Evolutionary conservation across 2,329 filamentous ascomycete species (phyloP).

Genomic region (Neonectria neomacrospora): DNA sequence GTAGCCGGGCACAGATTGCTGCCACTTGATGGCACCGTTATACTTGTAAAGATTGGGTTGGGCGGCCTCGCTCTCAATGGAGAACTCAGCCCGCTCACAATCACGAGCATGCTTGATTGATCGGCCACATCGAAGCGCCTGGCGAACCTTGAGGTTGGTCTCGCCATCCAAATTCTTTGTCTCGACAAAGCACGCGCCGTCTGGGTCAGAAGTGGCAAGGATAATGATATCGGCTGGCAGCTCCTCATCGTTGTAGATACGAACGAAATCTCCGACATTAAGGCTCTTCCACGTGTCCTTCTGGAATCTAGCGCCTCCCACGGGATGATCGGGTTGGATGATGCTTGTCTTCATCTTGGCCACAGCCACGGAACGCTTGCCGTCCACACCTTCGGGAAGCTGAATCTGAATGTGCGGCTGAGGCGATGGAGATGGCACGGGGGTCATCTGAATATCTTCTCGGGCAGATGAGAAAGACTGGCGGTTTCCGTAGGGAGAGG

Average conservation of each 20-base stretch:
- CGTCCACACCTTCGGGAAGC: conserved; percentile 52
- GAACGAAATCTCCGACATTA: conserved; percentile 94
- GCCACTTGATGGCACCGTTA: conserved; percentile 89
- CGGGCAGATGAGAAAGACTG: conserved; percentile 65
- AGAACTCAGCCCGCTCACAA: conserved; percentile 89
- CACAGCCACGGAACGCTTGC: conserved; percentile 51
- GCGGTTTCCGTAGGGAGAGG: conserved; percentile 65
- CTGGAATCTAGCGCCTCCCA: conserved; percentile 84
- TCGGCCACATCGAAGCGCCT: conserved; percentile 86
- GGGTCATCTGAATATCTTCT: conserved; percentile 93
- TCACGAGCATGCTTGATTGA: conserved; percentile 88
- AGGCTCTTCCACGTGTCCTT: conserved; percentile 95
- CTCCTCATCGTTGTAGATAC: conserved; percentile 95
- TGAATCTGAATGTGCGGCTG: conserved; percentile 51
- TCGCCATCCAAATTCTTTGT: conserved; percentile 98
- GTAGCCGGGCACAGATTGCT: conserved; percentile 74
- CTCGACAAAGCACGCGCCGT: conserved; percentile 96
- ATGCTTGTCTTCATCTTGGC: conserved; percentile 66
- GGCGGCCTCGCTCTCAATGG: conserved; percentile 88
- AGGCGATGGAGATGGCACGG: conserved; percentile 83
- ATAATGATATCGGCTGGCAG: conserved; percentile 94
- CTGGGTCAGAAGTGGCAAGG: conserved; percentile 89
- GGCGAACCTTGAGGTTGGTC: conserved; percentile 95
- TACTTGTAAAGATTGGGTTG: conserved; percentile 97
- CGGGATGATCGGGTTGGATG: conserved; percentile 75